Base-by-base conservation (phyloP, 176 grass and related monocot genomes). In the Cenchrus americanus region DNA sequence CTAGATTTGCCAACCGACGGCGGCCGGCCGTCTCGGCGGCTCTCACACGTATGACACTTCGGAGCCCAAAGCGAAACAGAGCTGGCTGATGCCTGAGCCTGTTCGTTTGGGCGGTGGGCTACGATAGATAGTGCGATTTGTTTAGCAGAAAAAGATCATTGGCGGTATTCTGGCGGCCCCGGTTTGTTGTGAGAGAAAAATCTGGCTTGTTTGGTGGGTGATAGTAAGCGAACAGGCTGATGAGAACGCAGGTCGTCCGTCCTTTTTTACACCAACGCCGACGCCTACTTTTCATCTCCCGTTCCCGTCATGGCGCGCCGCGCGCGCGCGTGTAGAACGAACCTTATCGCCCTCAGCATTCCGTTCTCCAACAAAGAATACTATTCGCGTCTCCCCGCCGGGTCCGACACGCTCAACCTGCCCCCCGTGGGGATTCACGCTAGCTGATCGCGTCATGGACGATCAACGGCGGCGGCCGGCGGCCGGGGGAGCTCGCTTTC, bases 211-310 rank as follows among this genome's bases (percentile, higher is more conserved):
- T n/a, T n/a, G n/a, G n/a, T n/a, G n/a, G n/a, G n/a, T n/a, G n/a
- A n/a, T n/a, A n/a, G n/a, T n/a, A n/a, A n/a, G n/a, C n/a, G n/a
- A n/a, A n/a, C n/a, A n/a, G n/a, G n/a, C 2, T 5, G 26, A 66
- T 13, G 61, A 40, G 63, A 55, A 68, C 63, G 30, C 62, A 23
- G 78, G 50, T 2, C 77, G 62, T 53, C 62, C 78, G 48, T 80
- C 50, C 63, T 68, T 80, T 52, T 66, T 37, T 27, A n/a, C n/a
- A n/a, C n/a, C n/a, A 3, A 37, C 7, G 58, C 11, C 75, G 59
- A 27, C 58, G 14, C 23, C 22, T 51, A 13, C 21, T 9, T 69
- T 69, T 68, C 49, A 63, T 21, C 30, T 6, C 48, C 61, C 18
- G 46, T 19, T 72, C 50, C 15, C 23, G 24, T 10, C 69, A 5